Evolutionary conservation across 345 rosid species (phyloP).

Genomic region (Lumnitzera racemosa): DNA sequence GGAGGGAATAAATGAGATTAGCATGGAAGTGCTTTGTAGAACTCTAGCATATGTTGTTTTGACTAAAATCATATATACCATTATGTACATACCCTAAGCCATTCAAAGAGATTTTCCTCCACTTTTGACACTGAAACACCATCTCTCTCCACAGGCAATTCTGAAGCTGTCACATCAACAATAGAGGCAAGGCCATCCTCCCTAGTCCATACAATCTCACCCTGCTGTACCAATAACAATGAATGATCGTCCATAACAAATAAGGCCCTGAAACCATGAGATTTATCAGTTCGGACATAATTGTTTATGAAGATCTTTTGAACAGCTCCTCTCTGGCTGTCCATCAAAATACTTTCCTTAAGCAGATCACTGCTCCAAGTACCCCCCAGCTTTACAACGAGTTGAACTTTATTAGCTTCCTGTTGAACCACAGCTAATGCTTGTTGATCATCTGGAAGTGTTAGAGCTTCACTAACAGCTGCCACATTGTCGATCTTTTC

Average conservation of each 20-base stretch:
- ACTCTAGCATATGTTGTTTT: too few species aligned
- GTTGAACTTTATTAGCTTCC: conserved; percentile 49
- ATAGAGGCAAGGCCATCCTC: conserved; percentile 95
- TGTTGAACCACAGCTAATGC: conserved; percentile 74
- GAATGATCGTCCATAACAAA: conserved; percentile 99
- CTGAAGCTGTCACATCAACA: conserved; percentile 74
- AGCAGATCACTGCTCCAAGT: conserved; percentile 69
- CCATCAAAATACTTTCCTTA: conserved; percentile 64
- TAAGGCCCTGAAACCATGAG: conserved; percentile 95
- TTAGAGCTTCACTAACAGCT: conserved; percentile 69
- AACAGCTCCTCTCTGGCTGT: conserved; percentile 62
- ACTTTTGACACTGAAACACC: conserved; percentile 93
- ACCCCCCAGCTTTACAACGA: conserved; percentile 57
- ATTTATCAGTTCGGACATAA: conserved; percentile 84
- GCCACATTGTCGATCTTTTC: conserved; percentile 49
- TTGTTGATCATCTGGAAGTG: conserved; percentile 48
- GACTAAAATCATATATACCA: conserved; percentile 1
- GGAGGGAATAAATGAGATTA: too few species aligned
- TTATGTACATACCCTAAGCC: conserved; percentile 73
- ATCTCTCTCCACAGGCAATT: conserved; percentile 77
- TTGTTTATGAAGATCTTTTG: conserved; percentile 86
- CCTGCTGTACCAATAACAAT: conserved; percentile 83
- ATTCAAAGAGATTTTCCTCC: conserved; percentile 86
- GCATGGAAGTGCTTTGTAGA: too few species aligned
- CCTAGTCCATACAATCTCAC: conserved; percentile 89